These are phyloP conservation scores for Alloascoidea hylecoeti DNA, from an alignment of 805 yeast genomes.

Conservation along the genomic window DNA sequence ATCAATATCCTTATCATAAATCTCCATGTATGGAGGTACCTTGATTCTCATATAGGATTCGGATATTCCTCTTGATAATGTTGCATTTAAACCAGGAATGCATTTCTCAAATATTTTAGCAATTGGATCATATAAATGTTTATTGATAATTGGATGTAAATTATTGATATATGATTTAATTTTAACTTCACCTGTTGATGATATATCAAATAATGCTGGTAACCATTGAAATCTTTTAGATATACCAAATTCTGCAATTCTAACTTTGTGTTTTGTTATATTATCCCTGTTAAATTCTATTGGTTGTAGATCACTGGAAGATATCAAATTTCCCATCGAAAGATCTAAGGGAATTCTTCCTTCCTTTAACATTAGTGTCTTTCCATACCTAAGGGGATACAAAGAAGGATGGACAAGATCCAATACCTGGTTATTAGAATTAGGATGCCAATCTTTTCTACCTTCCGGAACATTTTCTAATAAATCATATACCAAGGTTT, in stretches of 20 bases:
- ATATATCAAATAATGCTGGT: slow-evolving; percentile 16
- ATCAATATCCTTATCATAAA: background rate
- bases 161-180: slow-evolving; percentile 25
- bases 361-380: slow-evolving; percentile 12
- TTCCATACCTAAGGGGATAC: slow-evolving; percentile 20
- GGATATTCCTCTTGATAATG: slow-evolving; percentile 10
- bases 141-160: slow-evolving; percentile 19
- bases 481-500: slow-evolving; percentile 3
- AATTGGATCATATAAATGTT: slow-evolving; percentile 17
- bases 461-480: slow-evolving; percentile 8
- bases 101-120: slow-evolving; percentile 17
- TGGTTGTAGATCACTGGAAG: background rate
- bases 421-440: slow-evolving; percentile 20
- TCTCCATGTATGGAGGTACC: background rate
- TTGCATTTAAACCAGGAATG: slow-evolving; percentile 20
- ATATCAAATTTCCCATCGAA: background rate
- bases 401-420: slow-evolving; percentile 28
- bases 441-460: slow-evolving; percentile 22
- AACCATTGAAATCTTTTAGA: slow-evolving; percentile 24
- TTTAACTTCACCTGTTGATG: slow-evolving; percentile 8
- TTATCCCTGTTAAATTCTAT: background rate
- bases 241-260: slow-evolving; percentile 1
- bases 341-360: background rate
- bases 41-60: background rate
- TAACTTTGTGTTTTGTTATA: background rate